Percentiles rank a stretch among this genome's conserved stretches.
Conservation (phyloP, 805 yeast species). For the Barnettozyma salicaria region DNA sequence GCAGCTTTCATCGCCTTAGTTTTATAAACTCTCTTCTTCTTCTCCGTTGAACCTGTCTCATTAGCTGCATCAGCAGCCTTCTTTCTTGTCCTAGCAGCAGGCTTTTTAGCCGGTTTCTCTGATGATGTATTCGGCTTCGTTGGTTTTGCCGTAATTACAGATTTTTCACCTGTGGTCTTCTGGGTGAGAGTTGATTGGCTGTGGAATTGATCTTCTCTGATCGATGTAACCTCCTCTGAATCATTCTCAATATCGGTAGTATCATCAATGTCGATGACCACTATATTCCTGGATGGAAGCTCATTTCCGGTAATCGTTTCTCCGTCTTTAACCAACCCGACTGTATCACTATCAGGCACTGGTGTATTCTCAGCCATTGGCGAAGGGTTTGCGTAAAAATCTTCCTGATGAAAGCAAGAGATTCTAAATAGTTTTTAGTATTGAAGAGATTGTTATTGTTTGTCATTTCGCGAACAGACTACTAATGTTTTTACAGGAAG, state of each 20-base stretch:
- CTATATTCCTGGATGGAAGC: no score
- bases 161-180: background rate
- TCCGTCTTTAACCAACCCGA: no score
- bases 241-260: background rate
- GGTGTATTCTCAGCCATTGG: no score
- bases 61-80: slow-evolving; percentile 8
- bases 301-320: no score
- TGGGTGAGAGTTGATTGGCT: background rate
- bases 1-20: slow-evolving; percentile 8
- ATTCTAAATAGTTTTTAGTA: no score
- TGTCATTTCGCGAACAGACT: no score
- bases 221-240: background rate
- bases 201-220: background rate
- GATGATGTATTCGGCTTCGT: background rate
- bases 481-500: no score
- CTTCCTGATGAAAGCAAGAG: no score
- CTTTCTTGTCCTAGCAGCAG: background rate
- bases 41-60: background rate
- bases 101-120: background rate
- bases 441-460: no score
- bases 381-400: no score
- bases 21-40: slow-evolving; percentile 5
- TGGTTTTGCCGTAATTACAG: background rate
- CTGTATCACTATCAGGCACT: no score
- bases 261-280: slow-evolving; percentile 1